Conservation (phyloP, 2,329 filamentous ascomycete genomes). For the Didymella pomorum region DNA sequence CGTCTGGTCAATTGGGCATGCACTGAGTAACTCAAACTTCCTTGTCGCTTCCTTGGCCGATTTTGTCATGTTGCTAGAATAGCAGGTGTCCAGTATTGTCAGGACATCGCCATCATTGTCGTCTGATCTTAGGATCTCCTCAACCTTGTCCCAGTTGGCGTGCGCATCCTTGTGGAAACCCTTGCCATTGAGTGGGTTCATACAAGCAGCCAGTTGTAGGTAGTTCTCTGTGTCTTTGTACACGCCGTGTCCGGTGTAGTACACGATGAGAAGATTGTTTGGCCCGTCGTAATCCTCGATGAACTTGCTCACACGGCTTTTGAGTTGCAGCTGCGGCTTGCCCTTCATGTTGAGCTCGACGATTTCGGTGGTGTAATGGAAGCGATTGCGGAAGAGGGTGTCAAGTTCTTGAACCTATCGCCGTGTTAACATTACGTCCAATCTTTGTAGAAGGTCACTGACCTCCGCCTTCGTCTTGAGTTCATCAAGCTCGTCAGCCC, state of each 20-base stretch:
- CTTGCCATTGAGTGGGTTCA: slow-evolving; percentile 22
- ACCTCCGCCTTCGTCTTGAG: not conserved
- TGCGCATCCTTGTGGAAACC: slow-evolving; percentile 37
- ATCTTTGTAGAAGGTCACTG: too few species aligned
- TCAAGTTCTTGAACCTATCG: slow-evolving; percentile 42
- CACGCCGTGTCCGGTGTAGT: slow-evolving; percentile 51
- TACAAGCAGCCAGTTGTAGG: slow-evolving; percentile 38
- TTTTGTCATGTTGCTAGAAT: slow-evolving; percentile 46
- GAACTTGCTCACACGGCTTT: slow-evolving; percentile 38
- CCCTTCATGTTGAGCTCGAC: slow-evolving; percentile 44
- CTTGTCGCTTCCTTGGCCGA: slow-evolving; percentile 33
- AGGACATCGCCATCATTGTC: slow-evolving; percentile 47
- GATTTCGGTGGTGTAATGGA: slow-evolving; percentile 42
- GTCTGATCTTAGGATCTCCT: slow-evolving; percentile 38
- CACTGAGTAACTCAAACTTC: slow-evolving; percentile 47
- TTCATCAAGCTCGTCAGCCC: slow-evolving; percentile 47
- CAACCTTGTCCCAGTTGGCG: slow-evolving; percentile 48
- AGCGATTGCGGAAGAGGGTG: slow-evolving; percentile 37
- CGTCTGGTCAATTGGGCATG: slow-evolving; percentile 37
- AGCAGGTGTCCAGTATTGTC: slow-evolving; percentile 52
- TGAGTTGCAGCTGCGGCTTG: slow-evolving; percentile 49
- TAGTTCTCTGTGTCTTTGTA: slow-evolving; percentile 33
- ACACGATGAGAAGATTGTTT: slow-evolving; percentile 48
- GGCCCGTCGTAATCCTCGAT: slow-evolving; percentile 41
- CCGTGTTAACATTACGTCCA: too few species aligned